A percentile compares a stretch with the other conserved stretches of the same genome.
These are phyloP conservation scores for Solanum pinnatisectum DNA, from an alignment of 257 asterid genomes.

Conservation along the genomic window DNA sequence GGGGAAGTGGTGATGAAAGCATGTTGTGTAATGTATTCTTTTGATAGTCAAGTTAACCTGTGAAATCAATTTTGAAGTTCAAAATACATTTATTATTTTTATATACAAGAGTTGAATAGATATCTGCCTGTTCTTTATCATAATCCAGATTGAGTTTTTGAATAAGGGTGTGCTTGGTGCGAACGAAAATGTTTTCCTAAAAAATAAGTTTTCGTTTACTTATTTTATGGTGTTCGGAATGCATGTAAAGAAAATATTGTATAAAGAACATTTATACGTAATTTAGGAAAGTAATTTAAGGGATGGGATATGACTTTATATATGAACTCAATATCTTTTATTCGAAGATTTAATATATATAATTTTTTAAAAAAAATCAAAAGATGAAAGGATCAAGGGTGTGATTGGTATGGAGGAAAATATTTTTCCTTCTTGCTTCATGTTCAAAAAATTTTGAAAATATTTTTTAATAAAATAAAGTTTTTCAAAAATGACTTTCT, in stretches of 20 bases:
- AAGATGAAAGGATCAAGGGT: background rate
- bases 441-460: background rate
- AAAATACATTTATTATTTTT: background rate
- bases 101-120: background rate
- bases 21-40: conserved; percentile 61
- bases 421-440: background rate
- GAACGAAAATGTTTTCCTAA: no score
- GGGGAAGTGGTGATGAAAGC: conserved; percentile 11
- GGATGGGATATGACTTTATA: background rate
- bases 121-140: background rate
- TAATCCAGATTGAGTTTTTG: background rate
- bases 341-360: background rate
- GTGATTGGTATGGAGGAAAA: background rate
- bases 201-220: background rate
- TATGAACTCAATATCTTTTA: background rate
- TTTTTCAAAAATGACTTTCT: background rate
- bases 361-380: rapidly evolving
- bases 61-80: conserved; percentile 16
- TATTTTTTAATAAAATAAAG: background rate
- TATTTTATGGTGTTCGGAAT: background rate
- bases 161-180: no score
- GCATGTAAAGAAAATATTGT: background rate
- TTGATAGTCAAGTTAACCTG: conserved; percentile 14
- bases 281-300: background rate
- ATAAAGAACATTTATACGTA: background rate